These are phyloP conservation scores for Thermothielavioides terrestris DNA, from an alignment of 495 filamentous ascomycete genomes.

Conservation along the genomic window DNA sequence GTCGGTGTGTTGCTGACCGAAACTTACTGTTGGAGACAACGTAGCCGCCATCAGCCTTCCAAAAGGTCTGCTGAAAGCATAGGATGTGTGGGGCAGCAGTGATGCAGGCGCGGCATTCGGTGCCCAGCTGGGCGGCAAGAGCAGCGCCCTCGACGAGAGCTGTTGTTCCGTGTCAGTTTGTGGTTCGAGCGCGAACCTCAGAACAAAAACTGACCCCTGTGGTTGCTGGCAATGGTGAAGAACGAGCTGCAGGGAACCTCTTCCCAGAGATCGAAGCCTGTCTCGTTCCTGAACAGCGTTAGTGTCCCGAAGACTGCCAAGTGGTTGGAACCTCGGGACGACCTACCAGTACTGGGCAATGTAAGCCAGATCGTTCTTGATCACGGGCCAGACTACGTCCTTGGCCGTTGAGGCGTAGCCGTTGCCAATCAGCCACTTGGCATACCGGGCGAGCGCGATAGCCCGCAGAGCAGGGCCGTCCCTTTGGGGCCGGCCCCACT, in stretches of 20 bases:
- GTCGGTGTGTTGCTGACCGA: no score
- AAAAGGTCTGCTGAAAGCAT: slow-evolving; percentile 57
- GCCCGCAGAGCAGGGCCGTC: slow-evolving; percentile 64
- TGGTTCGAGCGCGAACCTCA: not conserved
- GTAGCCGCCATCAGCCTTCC: slow-evolving; percentile 45
- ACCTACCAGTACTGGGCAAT: slow-evolving; percentile 57
- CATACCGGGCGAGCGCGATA: slow-evolving; percentile 44
- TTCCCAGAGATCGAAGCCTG: slow-evolving; percentile 65
- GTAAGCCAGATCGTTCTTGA: slow-evolving; percentile 59
- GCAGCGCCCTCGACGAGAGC: slow-evolving; percentile 55
- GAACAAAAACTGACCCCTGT: slow-evolving; percentile 21
- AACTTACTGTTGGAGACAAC: slow-evolving; percentile 46
- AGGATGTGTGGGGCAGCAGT: slow-evolving; percentile 50
- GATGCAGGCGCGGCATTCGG: slow-evolving; percentile 38
- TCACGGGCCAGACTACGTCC: slow-evolving; percentile 50
- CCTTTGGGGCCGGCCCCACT: slow-evolving; percentile 60
- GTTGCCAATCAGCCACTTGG: slow-evolving; percentile 40
- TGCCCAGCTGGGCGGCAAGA: slow-evolving; percentile 40
- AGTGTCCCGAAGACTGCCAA: no score
- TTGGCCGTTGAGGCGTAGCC: slow-evolving; percentile 34
- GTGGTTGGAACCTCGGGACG: no score
- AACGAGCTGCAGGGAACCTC: slow-evolving; percentile 55
- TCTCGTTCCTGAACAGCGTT: slow-evolving; percentile 34
- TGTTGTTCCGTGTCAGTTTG: no score
- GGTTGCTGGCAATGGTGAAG: slow-evolving; percentile 38